These are phyloP conservation scores for Cichorium intybus DNA, from an alignment of 140 eudicot species.

Conservation along the genomic window DNA sequence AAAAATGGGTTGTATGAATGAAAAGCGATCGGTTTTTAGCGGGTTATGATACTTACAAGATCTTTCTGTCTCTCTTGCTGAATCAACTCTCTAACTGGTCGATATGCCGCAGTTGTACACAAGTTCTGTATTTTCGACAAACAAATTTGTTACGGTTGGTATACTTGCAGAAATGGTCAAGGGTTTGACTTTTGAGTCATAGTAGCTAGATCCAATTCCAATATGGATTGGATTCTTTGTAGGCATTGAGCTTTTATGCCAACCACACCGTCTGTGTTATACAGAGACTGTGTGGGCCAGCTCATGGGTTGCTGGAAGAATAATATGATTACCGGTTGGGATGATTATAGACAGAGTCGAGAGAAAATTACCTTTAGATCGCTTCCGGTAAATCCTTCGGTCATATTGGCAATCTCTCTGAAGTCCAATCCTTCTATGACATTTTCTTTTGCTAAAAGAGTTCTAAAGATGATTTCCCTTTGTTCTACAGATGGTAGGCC, in stretches of 20 bases:
- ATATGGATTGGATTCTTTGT: no score
- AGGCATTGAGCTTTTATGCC: no score
- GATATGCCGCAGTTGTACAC: slow-evolving; percentile 94
- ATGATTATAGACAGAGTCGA: neutral
- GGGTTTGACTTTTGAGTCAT: no score
- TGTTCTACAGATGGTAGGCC: slow-evolving; percentile 84
- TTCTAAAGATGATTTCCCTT: slow-evolving; percentile 70
- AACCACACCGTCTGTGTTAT: no score
- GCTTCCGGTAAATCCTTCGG: slow-evolving; percentile 92
- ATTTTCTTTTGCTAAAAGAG: slow-evolving; percentile 73
- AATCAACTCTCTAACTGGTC: slow-evolving; percentile 93
- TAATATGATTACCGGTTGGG: neutral
- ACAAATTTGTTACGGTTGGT: neutral
- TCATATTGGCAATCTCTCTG: slow-evolving; percentile 76
- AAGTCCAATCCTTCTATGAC: slow-evolving; percentile 54
- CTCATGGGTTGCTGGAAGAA: no score
- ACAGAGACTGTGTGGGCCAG: no score
- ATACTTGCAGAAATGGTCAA: no score
- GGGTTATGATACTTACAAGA: slow-evolving; percentile 38
- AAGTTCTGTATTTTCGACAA: slow-evolving; percentile 56
- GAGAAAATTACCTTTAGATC: slow-evolving; percentile 64
- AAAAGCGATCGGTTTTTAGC: neutral
- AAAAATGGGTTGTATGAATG: neutral
- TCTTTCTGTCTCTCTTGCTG: slow-evolving; percentile 80
- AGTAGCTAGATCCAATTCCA: no score